A percentile compares a stretch with the other conserved stretches of the same genome.
Evolutionary conservation across 208 protist genomes (phyloP).

Genomic region (Leishmania lainsoni): DNA sequence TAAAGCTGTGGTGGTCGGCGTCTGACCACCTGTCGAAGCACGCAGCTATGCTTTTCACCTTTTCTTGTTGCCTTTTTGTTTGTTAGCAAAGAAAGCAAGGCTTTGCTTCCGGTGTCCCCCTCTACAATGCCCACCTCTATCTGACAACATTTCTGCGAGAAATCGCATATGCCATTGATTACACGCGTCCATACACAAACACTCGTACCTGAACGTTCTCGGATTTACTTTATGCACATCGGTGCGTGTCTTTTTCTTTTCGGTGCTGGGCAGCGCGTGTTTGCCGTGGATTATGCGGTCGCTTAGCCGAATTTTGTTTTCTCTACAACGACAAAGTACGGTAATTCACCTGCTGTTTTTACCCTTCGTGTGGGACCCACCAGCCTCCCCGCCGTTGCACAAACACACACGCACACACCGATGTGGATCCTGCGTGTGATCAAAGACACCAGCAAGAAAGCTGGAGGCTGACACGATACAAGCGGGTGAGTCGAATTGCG

Average conservation of each 20-base stretch:
- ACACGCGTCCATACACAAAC: neutral
- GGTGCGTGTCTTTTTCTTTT: too few species aligned
- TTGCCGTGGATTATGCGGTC: neutral
- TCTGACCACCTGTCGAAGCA: neutral
- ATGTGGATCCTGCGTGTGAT: neutral
- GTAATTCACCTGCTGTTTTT: neutral
- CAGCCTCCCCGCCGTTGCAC: neutral
- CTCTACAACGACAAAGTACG: too few species aligned
- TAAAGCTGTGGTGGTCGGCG: conserved; percentile 14
- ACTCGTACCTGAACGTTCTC: neutral
- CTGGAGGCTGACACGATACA: neutral
- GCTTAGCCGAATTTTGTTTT: neutral
- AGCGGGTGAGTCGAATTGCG: neutral
- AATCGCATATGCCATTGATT: neutral
- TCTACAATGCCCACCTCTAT: neutral
- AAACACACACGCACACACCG: neutral
- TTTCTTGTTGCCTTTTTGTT: neutral
- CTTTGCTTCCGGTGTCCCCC: neutral
- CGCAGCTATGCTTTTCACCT: neutral
- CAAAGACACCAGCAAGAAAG: neutral
- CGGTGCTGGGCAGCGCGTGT: neutral
- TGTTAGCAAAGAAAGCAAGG: neutral
- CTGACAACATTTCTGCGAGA: neutral
- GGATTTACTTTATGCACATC: too few species aligned
- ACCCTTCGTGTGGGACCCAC: neutral